Percentiles rank a stretch among this genome's conserved stretches.
Conservation (phyloP, 1,284 basidiomycete species). For the Clitocybe nebularis region DNA sequence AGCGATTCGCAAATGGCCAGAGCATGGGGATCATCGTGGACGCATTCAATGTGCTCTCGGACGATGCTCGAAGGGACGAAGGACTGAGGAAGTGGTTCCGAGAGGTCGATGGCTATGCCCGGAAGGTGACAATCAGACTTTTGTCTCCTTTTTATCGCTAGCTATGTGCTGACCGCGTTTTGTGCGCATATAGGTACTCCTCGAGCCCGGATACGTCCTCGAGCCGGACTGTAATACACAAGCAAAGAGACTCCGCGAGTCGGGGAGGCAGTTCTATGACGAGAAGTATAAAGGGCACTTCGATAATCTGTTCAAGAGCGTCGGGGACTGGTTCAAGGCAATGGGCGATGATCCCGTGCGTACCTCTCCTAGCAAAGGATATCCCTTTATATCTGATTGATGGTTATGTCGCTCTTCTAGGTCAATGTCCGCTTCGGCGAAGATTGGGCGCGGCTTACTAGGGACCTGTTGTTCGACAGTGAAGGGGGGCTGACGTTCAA, state of each 20-base stretch:
- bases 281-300: constrained; percentile 85
- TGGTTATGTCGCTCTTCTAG: constrained; percentile 21
- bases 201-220: constrained; percentile 88
- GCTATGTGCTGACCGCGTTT: not conserved
- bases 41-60: constrained; percentile 70
- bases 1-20: constrained; percentile 85
- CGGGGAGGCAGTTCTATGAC: constrained; percentile 76
- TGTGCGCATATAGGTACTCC: constrained; percentile 47
- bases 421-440: constrained; percentile 59
- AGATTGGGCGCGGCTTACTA: constrained; percentile 81
- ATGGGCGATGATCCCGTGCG: constrained; percentile 77
- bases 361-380: constrained; percentile 4
- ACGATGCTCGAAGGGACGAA: constrained; percentile 74
- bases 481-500: constrained; percentile 91
- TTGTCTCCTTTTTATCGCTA: not conserved
- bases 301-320: constrained; percentile 72
- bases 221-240: constrained; percentile 71
- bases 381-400: not conserved
- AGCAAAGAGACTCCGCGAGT: constrained; percentile 59
- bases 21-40: constrained; percentile 68
- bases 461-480: constrained; percentile 80
- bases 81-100: constrained; percentile 80
- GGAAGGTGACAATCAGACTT: constrained; percentile 39
- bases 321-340: constrained; percentile 76
- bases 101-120: constrained; percentile 61